Evolutionary conservation across 768 basidiomycete genomes (phyloP).

Genomic region (Mycena albidolilacea): DNA sequence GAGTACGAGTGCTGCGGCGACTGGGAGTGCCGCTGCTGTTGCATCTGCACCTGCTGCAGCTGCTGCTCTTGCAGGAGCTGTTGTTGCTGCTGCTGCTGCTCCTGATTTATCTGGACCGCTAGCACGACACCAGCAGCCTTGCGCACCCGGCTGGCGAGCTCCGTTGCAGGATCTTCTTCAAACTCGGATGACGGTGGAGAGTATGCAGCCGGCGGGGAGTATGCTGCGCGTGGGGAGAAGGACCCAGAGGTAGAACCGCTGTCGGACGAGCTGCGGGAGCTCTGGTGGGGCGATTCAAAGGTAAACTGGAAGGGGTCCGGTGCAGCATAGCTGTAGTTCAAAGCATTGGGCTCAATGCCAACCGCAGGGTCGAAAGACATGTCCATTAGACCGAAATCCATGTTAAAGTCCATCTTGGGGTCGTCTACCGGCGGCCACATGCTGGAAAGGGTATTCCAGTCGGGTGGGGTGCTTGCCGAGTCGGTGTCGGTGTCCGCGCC

Average conservation of each 20-base stretch:
- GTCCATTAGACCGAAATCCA: conserved; percentile 69
- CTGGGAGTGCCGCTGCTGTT: not conserved
- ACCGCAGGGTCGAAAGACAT: conserved; percentile 74
- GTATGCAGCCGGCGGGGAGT: conserved; percentile 34
- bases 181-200: conserved; percentile 35
- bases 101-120: conserved; percentile 60
- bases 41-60: conserved; percentile 23
- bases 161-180: conserved; percentile 52
- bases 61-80: conserved; percentile 41
- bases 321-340: conserved; percentile 56
- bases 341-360: conserved; percentile 74
- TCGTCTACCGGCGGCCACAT: conserved; percentile 60
- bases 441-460: conserved; percentile 69
- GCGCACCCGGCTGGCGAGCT: conserved; percentile 65
- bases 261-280: conserved; percentile 40
- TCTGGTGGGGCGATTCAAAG: conserved; percentile 46
- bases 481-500: conserved; percentile 49
- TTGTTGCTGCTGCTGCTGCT: conserved; percentile 40
- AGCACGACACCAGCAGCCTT: conserved; percentile 72
- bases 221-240: conserved; percentile 34
- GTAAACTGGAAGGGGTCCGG: conserved; percentile 43
- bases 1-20: not conserved
- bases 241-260: conserved; percentile 38
- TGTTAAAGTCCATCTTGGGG: conserved; percentile 47
- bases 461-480: conserved; percentile 53